Base-by-base conservation (phyloP, 2,329 filamentous ascomycete genomes). In the Sporothrix humicola region DNA sequence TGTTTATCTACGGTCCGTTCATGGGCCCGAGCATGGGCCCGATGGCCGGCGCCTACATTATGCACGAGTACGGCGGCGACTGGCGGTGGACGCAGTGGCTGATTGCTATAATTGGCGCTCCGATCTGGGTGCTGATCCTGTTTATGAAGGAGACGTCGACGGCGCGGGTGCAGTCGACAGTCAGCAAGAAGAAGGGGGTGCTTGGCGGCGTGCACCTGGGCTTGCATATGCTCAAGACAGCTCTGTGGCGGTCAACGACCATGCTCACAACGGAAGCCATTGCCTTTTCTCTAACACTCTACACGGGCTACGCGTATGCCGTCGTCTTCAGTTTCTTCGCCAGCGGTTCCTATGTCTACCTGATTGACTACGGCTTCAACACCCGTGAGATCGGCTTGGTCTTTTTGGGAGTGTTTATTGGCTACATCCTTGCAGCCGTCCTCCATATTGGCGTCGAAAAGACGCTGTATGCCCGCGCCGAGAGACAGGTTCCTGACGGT, bases 81-180 rank as follows among this genome's bases (percentile, higher is more conserved):
- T 72, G 70, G 70, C 70, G 70, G 15, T 72, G 70, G 70, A 72
- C 70, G 42, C 70, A 72, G 70, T 72, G 70, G 70, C 46, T 72
- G 12, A 26, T 72, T 15, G 56, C 54, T 1, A 20, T 72, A 17
- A 26, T 72, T 4, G 70, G 70, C 26, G 70, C 58, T 3, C 58
- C 69, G 46, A 26, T 56, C 12, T 66, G 44, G 26, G 17, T 72
- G 9, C 31, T 72, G 46, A 54, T 72, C 23, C 70, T 72, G 12
- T 61, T 61, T 17, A 72, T 72, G 59, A 61, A 66, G 31, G 70
- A 66, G 48, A 72, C 58, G 70, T 71, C 69, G 17, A 65, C 44
- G 23, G n/a, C n/a, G 1, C n/a, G 44, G 26, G 69, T 23, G 46
- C 20, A 8, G 12, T 15, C 58, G 15, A 15, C 7, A 2, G 17